Evolutionary conservation across 352 stramenopile genomes (phyloP).

Genomic region (Phytopythium kandeliae): DNA sequence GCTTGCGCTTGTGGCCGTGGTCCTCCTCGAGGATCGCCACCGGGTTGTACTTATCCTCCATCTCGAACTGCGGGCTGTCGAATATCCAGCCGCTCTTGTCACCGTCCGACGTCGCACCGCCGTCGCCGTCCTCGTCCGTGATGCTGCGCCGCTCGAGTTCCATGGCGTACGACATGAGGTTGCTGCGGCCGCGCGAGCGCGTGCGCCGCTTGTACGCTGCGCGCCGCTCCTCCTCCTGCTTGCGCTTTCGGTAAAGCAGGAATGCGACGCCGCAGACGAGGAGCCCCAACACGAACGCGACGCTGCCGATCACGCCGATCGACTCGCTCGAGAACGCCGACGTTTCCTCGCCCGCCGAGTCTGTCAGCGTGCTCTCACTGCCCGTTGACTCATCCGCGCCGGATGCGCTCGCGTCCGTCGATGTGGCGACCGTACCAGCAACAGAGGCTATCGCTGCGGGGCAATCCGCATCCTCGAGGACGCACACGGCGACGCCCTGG

Average conservation of each 20-base stretch:
- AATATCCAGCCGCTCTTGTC: slow-evolving; percentile 46
- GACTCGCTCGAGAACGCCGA: slow-evolving; percentile 38
- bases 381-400: not conserved
- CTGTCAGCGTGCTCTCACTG: not conserved
- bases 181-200: slow-evolving; percentile 17
- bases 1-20: slow-evolving; percentile 34
- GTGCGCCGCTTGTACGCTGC: slow-evolving; percentile 15
- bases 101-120: slow-evolving; percentile 30
- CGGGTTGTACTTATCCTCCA: slow-evolving; percentile 32
- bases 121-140: slow-evolving; percentile 19
- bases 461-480: slow-evolving; percentile 24
- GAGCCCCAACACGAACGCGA: slow-evolving; percentile 37
- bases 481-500: slow-evolving; percentile 29
- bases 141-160: slow-evolving; percentile 16
- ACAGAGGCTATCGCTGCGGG: slow-evolving; percentile 4
- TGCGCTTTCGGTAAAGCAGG: slow-evolving; percentile 22
- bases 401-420: not conserved
- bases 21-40: slow-evolving; percentile 68
- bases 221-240: slow-evolving; percentile 9
- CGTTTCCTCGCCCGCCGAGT: slow-evolving; percentile 1
- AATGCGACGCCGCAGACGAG: slow-evolving; percentile 33
- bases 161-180: slow-evolving; percentile 15
- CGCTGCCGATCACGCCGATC: slow-evolving; percentile 44
- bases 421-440: not conserved
- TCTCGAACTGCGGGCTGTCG: slow-evolving; percentile 25